Evolutionary conservation across 257 asterid genomes (phyloP), one percentile per base, ranked within the genome.

Genomic region (Haberlea rhodopensis): DNA sequence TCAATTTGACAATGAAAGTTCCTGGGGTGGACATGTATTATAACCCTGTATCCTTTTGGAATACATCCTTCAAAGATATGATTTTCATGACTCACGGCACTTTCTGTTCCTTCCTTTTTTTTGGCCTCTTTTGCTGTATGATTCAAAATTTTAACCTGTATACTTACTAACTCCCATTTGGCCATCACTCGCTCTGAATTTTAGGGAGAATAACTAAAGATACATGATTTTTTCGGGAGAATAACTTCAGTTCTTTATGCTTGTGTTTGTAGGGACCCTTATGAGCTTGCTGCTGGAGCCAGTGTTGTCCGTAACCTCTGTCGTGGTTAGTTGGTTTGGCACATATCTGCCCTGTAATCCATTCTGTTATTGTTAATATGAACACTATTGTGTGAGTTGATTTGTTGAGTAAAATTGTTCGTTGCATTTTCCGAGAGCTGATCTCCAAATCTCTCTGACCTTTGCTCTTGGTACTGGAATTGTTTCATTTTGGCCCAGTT

Each of bases 211-310:
- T n/a, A n/a, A n/a, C n/a, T n/a, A 6, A 53, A 23, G 40, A 53
- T 53, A 37, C 46, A 6, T 0, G 2, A 23, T 27, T 32, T 26
- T 45, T 5, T 20, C 13, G 32, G 25, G 21, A 24, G 16, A 32
- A 28, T 22, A 52, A 16, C 48, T 16, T 9, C 16, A 19, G 18
- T 57, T n/a, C 31, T 22, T 66, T 60, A 8, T 55, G 53, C n/a
- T 45, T 73, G 69, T 73, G 54, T 72, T 37, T 67, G 78, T 80
- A 85, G 96, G 34, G 69, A 68, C 83, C 60, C 76, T 88, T 31
- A 43, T 76, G 60, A 75, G 71, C 70, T 76, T 82, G 86, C 78
- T 88, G 70, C 79, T 80, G 74, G 91, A 75, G 52, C 81, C 86
- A 58, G 72, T 77, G 46, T 70, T 86, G 71, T 86, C 86, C 56